A percentile compares a stretch with the other conserved stretches of the same genome.
Evolutionary conservation across 768 basidiomycete genomes (phyloP).

Genomic region (Gyrodon lividus): DNA sequence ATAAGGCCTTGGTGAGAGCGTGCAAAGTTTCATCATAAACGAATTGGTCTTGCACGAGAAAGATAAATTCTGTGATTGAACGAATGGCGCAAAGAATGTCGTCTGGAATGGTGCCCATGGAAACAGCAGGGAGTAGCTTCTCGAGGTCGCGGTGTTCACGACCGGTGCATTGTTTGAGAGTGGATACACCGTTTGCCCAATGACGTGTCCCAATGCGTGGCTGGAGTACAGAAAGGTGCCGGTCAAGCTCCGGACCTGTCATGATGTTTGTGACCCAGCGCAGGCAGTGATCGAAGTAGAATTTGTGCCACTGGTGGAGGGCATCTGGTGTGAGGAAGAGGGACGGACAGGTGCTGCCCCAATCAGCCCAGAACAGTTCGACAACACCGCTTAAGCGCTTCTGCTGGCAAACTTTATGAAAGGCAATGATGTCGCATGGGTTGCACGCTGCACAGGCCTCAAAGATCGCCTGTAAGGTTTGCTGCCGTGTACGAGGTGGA

Average conservation of each 20-base stretch:
- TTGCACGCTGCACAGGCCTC: constrained; percentile 6
- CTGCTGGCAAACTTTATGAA: background rate
- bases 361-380: constrained; percentile 36
- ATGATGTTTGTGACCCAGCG: constrained; percentile 12
- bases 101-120: constrained; percentile 20
- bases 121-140: constrained; percentile 2
- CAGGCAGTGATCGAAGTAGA: constrained; percentile 23
- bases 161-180: constrained; percentile 6
- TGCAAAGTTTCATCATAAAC: constrained; percentile 16
- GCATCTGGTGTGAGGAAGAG: constrained; percentile 25
- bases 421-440: constrained; percentile 19
- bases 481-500: background rate
- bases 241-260: constrained; percentile 25
- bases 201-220: constrained; percentile 2
- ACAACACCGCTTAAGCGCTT: constrained; percentile 9
- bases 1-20: background rate
- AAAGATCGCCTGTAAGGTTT: constrained; percentile 4
- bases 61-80: constrained; percentile 39
- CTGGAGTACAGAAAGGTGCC: constrained; percentile 23
- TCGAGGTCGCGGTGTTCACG: constrained; percentile 6
- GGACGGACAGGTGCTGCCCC: constrained; percentile 20
- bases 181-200: constrained; percentile 8
- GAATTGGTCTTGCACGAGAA: constrained; percentile 31
- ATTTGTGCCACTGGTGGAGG: constrained; percentile 29
- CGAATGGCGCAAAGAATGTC: constrained; percentile 33